Base-by-base conservation (phyloP, 2,329 filamentous ascomycete genomes). In the Alternaria gaisen region DNA sequence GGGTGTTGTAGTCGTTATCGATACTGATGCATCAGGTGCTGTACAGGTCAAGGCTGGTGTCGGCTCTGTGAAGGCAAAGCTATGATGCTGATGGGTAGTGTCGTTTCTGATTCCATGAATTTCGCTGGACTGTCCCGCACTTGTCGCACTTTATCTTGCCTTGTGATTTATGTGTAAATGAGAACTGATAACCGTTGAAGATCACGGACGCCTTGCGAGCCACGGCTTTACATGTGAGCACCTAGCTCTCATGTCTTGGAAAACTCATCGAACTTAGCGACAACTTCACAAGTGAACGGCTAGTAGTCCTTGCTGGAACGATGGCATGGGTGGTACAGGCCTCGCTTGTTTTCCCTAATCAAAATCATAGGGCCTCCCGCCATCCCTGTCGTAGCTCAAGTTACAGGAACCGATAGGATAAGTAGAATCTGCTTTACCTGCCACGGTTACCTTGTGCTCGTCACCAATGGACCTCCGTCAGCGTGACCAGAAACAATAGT, bases 11-110 rank as follows among this genome's bases (percentile, higher is more conserved):
- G 70, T 78, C 10, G 66, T 65, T 54, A 72, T 78, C 4, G 77
- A 79, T 43, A 70, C 69, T 14, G 75, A 79, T 55, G 62, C 61
- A 5, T 63, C 68, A 36, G 75, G 76, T 3, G 73, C 67, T 43
- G 73, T 79, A 36, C 69, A 75, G 38, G 73, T 79, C 38, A 76
- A 75, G 57, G 75, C 76, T 46, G 76, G 75, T 5, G 65, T 74
- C 38, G 75, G 75, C 14, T 67, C 72, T 24, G 68, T 76, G 18
- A 74, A 69, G 42, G 67, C 75, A 9, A 77, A 75, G 41, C 54
- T 79, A 43, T 68, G 58, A 63, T 42, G 34, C 22, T 28, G 10
- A 30, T 10, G 43, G 24, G 7, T 16, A 3, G 8, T 54, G 18
- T 14, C 20, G 18, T 12, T 11, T 9, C 30, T 20, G 16, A 43